phyloP scores from a whole-genome alignment of 202 grass and related monocot genomes.

The Cymbopogon flexuosus region DNA sequence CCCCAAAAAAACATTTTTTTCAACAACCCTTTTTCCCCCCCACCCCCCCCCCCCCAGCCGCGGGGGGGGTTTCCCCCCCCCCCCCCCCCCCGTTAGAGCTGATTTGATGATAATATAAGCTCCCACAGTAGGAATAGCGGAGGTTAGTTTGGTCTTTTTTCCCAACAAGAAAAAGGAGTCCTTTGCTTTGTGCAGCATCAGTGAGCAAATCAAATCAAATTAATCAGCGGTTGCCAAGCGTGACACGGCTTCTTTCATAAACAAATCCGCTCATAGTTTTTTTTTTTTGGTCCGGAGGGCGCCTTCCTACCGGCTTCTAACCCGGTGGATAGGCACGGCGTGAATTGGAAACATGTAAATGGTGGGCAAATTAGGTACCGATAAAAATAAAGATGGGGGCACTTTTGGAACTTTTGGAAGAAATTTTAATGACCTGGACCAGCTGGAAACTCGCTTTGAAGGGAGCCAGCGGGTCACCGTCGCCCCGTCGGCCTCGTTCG shows the following conservation, averaged over 20 bases:
- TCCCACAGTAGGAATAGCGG: too few relatives aligned
- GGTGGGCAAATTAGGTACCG: constrained; percentile 30
- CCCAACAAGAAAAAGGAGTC: background rate
- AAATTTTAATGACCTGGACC: constrained; percentile 6
- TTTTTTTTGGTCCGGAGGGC: background rate
- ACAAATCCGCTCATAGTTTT: background rate
- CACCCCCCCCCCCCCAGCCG: too few relatives aligned
- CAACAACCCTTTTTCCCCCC: too few relatives aligned
- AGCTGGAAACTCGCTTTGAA: background rate
- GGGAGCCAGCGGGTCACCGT: constrained; percentile 1
- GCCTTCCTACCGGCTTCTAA: constrained; percentile 26
- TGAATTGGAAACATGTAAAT: constrained; percentile 33
- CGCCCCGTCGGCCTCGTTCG: background rate
- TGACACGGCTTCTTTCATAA: constrained; percentile 18
- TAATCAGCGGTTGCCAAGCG: background rate
- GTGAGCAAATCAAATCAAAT: background rate
- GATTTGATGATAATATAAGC: background rate
- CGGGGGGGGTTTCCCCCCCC: too few relatives aligned
- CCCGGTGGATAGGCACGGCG: constrained; percentile 18
- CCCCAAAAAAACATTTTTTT: too few relatives aligned
- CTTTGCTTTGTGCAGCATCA: background rate
- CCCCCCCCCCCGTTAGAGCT: background rate
- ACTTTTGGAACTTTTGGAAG: background rate
- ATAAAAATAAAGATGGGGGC: background rate
- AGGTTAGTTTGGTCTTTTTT: background rate